Evolutionary conservation across 768 basidiomycete genomes (phyloP), one percentile per base, ranked within the genome.

Genomic region (Leccinum ochraceum): DNA sequence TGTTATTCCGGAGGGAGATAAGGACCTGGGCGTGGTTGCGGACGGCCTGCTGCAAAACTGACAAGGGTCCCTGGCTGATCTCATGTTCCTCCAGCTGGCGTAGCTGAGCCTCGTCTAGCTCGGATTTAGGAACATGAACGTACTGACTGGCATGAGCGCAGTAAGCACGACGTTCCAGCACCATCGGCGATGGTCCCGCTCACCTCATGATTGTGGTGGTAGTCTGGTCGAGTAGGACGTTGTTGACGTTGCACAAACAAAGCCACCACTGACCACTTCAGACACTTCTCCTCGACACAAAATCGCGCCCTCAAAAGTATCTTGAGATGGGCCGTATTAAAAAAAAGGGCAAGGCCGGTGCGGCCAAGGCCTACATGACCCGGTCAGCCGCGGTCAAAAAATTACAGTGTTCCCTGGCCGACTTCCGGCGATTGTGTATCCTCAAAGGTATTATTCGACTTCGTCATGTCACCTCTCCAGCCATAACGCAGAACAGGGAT

Each of bases 1-100:
- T 98, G 83, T 98, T 98, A 80, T 98, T 99, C 69, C 97, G 83
- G 59, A 99, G 81, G 20, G 95, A 95, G 71, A 99, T 95, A 64
- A 99, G 87, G 65, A 99, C 92, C 79, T 99, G 97, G 13, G 95
- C 89, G 76, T 97, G 94, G 76, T 98, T 96, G 76, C 97, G 85
- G 67, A 99, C 97, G 34, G 95, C 92, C 75, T 97, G 95, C 76
- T 99, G 97, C 56, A 97, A 82, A 54, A 97, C 95, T 44, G 94
- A 95, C 74, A 97, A 77, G 24, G 95, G 95, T n/a, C 94, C 95
- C 76, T 98, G 95, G 60, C 92, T 94, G 77, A 98, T 97, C 78
- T 98, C 95, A 73, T 97, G 95, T 75, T 99, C 97, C 76, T 98
- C 96, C 61, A 99, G 81, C 69, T 94, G 91, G 59, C 94, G 90